Conservation (phyloP, 441 rosid genomes). For the Corymbia citriodora region DNA sequence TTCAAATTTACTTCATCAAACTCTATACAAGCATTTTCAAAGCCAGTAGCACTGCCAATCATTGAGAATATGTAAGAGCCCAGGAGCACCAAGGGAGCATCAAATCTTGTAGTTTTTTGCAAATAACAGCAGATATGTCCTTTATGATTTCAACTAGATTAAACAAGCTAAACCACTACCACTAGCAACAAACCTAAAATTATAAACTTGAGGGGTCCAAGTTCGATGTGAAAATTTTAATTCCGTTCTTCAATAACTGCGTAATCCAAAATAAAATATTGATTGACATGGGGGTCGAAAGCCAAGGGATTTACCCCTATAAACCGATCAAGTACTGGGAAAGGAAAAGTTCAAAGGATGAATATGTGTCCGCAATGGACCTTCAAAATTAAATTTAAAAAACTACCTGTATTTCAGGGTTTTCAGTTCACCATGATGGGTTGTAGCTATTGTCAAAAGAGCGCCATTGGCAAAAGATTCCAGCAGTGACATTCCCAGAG, state of each 20-base stretch:
- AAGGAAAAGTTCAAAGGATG: not conserved
- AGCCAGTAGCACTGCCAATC: conserved; percentile 49
- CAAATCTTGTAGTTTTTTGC: not conserved
- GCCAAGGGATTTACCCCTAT: not conserved
- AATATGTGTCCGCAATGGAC: not conserved
- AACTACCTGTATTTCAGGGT: conserved; percentile 81
- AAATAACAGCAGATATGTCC: not conserved
- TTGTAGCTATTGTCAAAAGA: conserved; percentile 87
- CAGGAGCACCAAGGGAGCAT: not conserved
- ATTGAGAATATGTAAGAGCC: not conserved
- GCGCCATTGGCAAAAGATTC: conserved; percentile 79
- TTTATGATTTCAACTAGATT: not conserved
- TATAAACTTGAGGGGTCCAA: not conserved
- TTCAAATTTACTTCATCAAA: conserved; percentile 82
- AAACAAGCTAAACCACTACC: not conserved
- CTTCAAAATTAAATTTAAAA: not conserved
- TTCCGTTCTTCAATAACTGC: not conserved
- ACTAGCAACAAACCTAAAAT: not conserved
- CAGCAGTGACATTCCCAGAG: conserved; percentile 86
- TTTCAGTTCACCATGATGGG: conserved; percentile 93
- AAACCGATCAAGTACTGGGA: not conserved
- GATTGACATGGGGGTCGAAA: not conserved
- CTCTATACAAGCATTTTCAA: conserved; percentile 99
- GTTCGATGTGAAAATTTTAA: not conserved
- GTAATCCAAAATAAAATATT: not conserved